Percentiles rank a stretch among this genome's conserved stretches.
Evolutionary conservation across 768 basidiomycete genomes (phyloP).

Genomic region (Russula compacta): DNA sequence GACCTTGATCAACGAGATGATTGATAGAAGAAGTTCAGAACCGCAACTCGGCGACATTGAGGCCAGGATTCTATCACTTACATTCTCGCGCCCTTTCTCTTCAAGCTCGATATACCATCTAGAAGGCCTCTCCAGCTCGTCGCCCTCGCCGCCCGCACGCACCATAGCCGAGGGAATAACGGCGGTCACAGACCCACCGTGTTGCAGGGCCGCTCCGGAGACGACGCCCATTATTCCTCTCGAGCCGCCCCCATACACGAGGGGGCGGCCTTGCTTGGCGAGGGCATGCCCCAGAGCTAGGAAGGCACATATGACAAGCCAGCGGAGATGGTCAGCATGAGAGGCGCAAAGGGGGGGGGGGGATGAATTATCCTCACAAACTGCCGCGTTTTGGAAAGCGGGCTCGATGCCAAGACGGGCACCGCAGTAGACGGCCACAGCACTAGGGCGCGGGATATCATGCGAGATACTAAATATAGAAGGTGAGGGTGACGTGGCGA

Average conservation of each 20-base stretch:
- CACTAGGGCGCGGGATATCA: constrained; percentile 9
- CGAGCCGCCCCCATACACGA: constrained; percentile 84
- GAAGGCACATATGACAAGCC: not conserved
- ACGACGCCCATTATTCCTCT: constrained; percentile 83
- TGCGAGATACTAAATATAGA: not conserved
- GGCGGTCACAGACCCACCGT: constrained; percentile 67
- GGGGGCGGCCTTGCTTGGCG: constrained; percentile 45
- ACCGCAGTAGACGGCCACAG: constrained; percentile 80
- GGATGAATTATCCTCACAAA: constrained; percentile 40
- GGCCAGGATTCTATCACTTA: constrained; percentile 14
- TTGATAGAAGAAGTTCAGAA: not conserved
- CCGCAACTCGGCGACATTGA: too few relatives aligned
- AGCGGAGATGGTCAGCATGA: not conserved
- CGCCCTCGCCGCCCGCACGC: constrained; percentile 51
- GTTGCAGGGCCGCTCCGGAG: constrained; percentile 51
- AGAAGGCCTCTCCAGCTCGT: constrained; percentile 19
- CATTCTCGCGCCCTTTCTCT: constrained; percentile 29
- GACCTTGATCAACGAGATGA: not conserved
- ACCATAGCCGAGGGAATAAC: constrained; percentile 73
- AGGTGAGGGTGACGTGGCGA: not conserved
- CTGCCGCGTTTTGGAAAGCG: constrained; percentile 58
- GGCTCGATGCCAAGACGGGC: constrained; percentile 57
- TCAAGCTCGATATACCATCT: constrained; percentile 23
- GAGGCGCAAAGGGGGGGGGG: not conserved
- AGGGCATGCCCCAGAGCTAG: constrained; percentile 69